These are phyloP conservation scores for Bidens hawaiensis DNA, from an alignment of 140 eudicot genomes.

Conservation along the genomic window DNA sequence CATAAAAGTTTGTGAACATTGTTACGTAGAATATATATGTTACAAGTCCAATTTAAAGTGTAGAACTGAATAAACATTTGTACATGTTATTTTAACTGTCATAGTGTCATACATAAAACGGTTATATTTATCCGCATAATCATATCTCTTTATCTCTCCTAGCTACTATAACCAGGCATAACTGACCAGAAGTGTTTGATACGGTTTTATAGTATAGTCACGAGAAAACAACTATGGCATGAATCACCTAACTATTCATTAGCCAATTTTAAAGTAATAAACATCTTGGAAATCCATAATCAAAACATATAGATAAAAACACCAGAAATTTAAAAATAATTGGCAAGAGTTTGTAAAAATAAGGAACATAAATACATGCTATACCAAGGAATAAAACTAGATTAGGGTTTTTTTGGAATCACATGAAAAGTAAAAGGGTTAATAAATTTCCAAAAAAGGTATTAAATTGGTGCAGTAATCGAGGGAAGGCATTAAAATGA, in stretches of 20 bases:
- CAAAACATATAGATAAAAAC: background rate
- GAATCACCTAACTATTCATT: background rate
- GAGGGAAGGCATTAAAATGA: conserved; percentile 22
- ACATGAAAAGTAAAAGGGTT: conserved; percentile 13
- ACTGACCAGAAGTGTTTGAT: background rate
- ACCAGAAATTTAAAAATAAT: background rate
- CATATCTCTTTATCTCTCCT: background rate
- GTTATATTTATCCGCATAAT: background rate
- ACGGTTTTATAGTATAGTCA: background rate
- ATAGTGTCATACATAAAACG: background rate
- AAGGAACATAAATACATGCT: no score
- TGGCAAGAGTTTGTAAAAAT: background rate
- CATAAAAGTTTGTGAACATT: background rate
- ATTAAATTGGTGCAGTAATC: conserved; percentile 6
- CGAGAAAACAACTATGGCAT: background rate
- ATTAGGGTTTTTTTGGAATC: conserved; percentile 1
- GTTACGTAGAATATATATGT: background rate
- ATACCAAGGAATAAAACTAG: conserved; percentile 6
- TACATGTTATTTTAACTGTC: background rate
- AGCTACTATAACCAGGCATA: background rate
- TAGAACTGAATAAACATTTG: background rate
- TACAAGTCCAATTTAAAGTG: background rate
- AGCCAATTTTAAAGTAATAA: background rate
- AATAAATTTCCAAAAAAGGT: conserved; percentile 12
- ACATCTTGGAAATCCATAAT: background rate